Conservation (phyloP, 352 stramenopile species). For the Phytophthora pini region DNA sequence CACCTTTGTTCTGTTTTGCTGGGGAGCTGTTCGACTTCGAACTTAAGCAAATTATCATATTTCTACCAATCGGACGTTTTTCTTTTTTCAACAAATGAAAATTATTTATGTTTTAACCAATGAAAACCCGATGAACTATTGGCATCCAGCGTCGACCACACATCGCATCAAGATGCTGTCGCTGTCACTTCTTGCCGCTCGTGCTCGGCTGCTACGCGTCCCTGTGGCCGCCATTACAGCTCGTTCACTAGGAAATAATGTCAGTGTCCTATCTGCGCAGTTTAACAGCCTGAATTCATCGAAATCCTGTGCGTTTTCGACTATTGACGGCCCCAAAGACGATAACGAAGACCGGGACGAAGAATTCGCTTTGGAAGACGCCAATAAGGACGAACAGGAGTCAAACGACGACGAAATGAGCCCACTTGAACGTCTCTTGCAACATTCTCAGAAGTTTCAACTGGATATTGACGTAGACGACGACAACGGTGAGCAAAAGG, state of each 20-base stretch:
- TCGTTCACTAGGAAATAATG: constrained; percentile 8
- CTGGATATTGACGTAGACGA: constrained; percentile 36
- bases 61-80: not conserved
- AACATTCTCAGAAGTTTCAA: constrained; percentile 72
- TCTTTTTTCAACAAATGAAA: constrained; percentile 11
- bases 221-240: not conserved
- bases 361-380: constrained; percentile 12
- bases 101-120: constrained; percentile 11
- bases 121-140: constrained; percentile 1
- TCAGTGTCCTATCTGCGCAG: not conserved
- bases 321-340: constrained; percentile 7
- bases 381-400: not conserved
- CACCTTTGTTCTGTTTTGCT: constrained; percentile 8
- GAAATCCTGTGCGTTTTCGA: constrained; percentile 22
- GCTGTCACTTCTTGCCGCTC: constrained; percentile 9
- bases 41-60: constrained; percentile 14
- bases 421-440: constrained; percentile 71
- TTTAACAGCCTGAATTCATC: not conserved
- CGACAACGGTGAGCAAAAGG: constrained; percentile 19
- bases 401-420: constrained; percentile 44
- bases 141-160: constrained; percentile 15
- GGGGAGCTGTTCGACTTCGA: constrained; percentile 20
- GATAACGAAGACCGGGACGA: constrained; percentile 29
- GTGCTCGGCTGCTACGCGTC: constrained; percentile 16
- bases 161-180: constrained; percentile 31